Base-by-base conservation (phyloP, 306 rosid species). In the Begonia peltatifolia region DNA sequence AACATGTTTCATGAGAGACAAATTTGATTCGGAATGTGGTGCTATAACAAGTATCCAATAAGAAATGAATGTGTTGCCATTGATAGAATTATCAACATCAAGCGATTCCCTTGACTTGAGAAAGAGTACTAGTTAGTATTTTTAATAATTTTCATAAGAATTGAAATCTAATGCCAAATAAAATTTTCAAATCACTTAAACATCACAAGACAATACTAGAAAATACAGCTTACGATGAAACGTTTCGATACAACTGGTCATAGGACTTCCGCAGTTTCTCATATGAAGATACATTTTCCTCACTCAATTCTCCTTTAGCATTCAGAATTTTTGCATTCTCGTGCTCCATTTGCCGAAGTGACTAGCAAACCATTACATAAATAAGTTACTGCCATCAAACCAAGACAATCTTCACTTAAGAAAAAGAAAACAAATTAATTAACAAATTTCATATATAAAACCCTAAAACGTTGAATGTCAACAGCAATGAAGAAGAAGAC, bases 231-330 rank as follows among this genome's bases (percentile, higher is more conserved):
- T 77, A 92, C 99, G 96, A 75, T 55, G 99, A 81, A 70, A 92
- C 73, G 55, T 86, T 92, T 67, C 99, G 88, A 57, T 71, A 92
- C 74, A 86, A 71, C 46, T 79, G 87, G 57, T 92, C 99, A 68
- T 75, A 83, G 58, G 99, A 92, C 74, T 92, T 92, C 38, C 99
- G 93, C 65, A 92, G 79, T 77, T 92, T 92, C 71, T 92, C 99
- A 66, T 92, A 92, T 60, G 96, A 71, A 35, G 94, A 60, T 46
- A 72, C 76, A 71, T 76, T 86, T 65, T 92, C 99, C 18, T 92
- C 99, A 66, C 81, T 83, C 55, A 92, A 94, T 70, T 92, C 96
- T 56, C 99, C 99, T 73, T 81, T 92, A 50, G 99, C 99, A 70
- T 81, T 86, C 56, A 92, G 76, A 69, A 86, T 81, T 78, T 87